Evolutionary conservation across 2,329 filamentous ascomycete species (phyloP).

Genomic region (Colletotrichum somersetense): DNA sequence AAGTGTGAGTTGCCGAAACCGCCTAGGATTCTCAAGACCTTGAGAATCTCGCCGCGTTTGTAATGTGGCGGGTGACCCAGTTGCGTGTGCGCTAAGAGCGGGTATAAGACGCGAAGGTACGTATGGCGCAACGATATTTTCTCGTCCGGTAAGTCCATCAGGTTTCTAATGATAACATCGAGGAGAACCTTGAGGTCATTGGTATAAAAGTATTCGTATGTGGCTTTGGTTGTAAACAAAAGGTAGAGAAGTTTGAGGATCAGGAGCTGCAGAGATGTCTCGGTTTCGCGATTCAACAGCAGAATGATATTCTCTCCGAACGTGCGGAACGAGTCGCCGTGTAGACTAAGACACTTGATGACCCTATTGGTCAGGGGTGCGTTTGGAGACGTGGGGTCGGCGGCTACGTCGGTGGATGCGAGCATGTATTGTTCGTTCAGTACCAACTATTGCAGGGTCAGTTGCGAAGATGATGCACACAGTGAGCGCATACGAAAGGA

Average conservation of each 20-base stretch:
- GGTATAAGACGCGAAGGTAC: slow-evolving; percentile 92
- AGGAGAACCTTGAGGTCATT: slow-evolving; percentile 95
- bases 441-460: slow-evolving; percentile 74
- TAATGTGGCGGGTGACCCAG: slow-evolving; percentile 89
- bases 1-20: slow-evolving; percentile 79
- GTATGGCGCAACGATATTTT: slow-evolving; percentile 84
- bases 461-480: slow-evolving; percentile 31
- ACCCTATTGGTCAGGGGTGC: slow-evolving; percentile 87
- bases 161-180: slow-evolving; percentile 95
- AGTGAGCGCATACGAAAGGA: slow-evolving; percentile 3
- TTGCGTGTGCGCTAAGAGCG: slow-evolving; percentile 91
- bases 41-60: slow-evolving; percentile 87
- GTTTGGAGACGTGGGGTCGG: slow-evolving; percentile 55
- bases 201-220: slow-evolving; percentile 98
- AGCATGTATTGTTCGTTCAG: slow-evolving; percentile 99
- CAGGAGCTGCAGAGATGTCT: slow-evolving; percentile 94
- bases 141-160: slow-evolving; percentile 95
- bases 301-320: slow-evolving; percentile 99
- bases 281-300: slow-evolving; percentile 92
- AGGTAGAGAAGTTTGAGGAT: slow-evolving; percentile 96
- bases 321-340: slow-evolving; percentile 87
- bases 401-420: slow-evolving; percentile 67
- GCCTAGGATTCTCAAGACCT: slow-evolving; percentile 79
- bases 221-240: slow-evolving; percentile 90
- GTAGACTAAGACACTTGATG: slow-evolving; percentile 86